These are phyloP conservation scores for Echeveria elegans DNA, from an alignment of 164 flowering plant species.

Conservation along the genomic window DNA sequence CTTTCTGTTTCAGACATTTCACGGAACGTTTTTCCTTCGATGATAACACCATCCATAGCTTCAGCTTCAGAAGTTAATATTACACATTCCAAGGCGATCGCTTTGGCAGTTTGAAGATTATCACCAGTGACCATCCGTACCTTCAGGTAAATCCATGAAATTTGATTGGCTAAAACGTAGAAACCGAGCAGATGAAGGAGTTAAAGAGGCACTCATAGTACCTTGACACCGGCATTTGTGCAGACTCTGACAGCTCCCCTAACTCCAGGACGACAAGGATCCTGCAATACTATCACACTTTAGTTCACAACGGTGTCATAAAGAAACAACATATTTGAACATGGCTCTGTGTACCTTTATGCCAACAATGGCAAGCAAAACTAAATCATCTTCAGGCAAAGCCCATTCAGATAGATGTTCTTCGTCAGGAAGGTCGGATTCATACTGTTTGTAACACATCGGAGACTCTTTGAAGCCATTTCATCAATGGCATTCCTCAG, in stretches of 20 bases:
- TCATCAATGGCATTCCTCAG: slow-evolving; percentile 28
- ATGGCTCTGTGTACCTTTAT: slow-evolving; percentile 15
- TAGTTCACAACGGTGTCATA: background rate
- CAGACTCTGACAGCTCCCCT: slow-evolving; percentile 33
- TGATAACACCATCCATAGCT: slow-evolving; percentile 20
- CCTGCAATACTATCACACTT: slow-evolving; percentile 16
- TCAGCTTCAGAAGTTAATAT: slow-evolving; percentile 25
- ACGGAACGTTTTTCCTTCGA: slow-evolving; percentile 39
- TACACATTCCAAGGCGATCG: slow-evolving; percentile 44
- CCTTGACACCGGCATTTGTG: slow-evolving; percentile 37
- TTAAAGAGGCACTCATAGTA: background rate
- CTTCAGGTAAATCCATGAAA: background rate
- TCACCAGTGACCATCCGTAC: slow-evolving; percentile 52
- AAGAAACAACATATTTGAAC: background rate
- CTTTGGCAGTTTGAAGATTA: slow-evolving; percentile 45
- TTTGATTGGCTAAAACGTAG: background rate
- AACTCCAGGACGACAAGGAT: slow-evolving; percentile 46
- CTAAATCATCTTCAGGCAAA: slow-evolving; percentile 39
- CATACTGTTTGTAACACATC: slow-evolving; percentile 30
- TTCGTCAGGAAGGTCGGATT: slow-evolving; percentile 28
- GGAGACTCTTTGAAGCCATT: slow-evolving; percentile 42
- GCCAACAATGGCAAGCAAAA: slow-evolving; percentile 38
- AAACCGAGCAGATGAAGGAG: background rate
- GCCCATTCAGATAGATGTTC: slow-evolving; percentile 29
- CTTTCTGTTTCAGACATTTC: slow-evolving; percentile 29